Percentiles rank a stretch among this genome's conserved stretches.
phyloP scores from a whole-genome alignment of 371 early-diverging fungal genomes.

The Chytridium lagenaria region DNA sequence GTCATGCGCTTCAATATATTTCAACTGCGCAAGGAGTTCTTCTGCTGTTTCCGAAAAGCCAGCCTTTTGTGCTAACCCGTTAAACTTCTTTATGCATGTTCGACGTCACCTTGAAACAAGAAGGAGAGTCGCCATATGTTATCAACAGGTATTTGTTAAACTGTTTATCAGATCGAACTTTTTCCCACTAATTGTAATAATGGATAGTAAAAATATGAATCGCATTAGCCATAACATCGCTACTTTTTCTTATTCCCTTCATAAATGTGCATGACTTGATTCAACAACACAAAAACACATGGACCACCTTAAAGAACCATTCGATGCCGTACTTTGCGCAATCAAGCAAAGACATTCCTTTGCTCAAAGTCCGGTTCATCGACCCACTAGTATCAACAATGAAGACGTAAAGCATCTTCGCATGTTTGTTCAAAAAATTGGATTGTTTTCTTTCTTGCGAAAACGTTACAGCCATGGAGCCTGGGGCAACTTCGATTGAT shows the following conservation, averaged over 20 bases:
- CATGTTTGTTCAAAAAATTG: background rate
- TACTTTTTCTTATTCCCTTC: too few species aligned
- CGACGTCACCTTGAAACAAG: conserved; percentile 31
- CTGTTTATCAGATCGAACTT: conserved; percentile 50
- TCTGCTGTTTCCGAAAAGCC: conserved; percentile 25
- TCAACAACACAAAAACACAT: too few species aligned
- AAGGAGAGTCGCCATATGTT: conserved; percentile 59
- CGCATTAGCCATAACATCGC: too few species aligned
- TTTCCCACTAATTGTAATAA: conserved; percentile 39
- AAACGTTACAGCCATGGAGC: too few species aligned
- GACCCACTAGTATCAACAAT: conserved; percentile 72
- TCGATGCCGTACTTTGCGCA: conserved; percentile 74
- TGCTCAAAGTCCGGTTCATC: conserved; percentile 69
- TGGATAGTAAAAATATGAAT: background rate
- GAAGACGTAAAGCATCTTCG: conserved; percentile 47
- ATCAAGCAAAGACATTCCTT: conserved; percentile 63
- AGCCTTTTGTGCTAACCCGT: conserved; percentile 7
- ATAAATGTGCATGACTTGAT: too few species aligned
- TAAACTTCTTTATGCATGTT: background rate
- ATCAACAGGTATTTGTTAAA: conserved; percentile 72
- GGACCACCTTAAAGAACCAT: conserved; percentile 65
- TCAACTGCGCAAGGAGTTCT: conserved; percentile 59
- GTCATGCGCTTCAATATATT: conserved; percentile 62
- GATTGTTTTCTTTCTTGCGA: background rate
- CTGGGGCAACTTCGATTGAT: too few species aligned